Evolutionary conservation across 768 basidiomycete genomes (phyloP).

Genomic region (Dictyophora rubrovolvata): DNA sequence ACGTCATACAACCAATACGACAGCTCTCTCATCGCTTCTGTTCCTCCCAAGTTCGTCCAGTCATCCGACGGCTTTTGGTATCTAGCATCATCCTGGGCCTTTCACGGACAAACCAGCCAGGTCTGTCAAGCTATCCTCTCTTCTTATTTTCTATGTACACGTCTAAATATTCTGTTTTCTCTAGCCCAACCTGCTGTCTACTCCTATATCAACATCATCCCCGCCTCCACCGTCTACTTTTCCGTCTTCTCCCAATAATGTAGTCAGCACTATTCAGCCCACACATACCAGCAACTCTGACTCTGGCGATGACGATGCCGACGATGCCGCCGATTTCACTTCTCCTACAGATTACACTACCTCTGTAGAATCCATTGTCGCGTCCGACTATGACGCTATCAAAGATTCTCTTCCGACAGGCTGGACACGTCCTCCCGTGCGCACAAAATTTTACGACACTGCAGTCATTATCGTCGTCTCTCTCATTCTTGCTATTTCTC

Average conservation of each 20-base stretch:
- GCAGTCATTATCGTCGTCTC: slow-evolving; percentile 39
- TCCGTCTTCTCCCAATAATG: background rate
- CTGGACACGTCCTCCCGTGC: slow-evolving; percentile 8
- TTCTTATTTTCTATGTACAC: background rate
- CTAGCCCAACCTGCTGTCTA: slow-evolving; percentile 4
- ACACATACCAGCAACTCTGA: slow-evolving; percentile 6
- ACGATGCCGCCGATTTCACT: background rate
- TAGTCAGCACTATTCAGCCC: slow-evolving; percentile 1
- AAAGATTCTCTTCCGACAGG: slow-evolving; percentile 14
- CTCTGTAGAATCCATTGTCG: background rate
- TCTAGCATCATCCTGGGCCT: background rate
- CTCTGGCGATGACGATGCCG: background rate
- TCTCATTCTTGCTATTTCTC: slow-evolving; percentile 50
- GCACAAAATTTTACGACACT: slow-evolving; percentile 8
- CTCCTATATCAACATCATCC: slow-evolving; percentile 12
- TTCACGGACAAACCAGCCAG: slow-evolving; percentile 1
- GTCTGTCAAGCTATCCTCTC: background rate
- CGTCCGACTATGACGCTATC: slow-evolving; percentile 3
- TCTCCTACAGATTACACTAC: background rate
- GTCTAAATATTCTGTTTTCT: background rate
- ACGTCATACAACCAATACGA: background rate
- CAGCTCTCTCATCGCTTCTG: background rate
- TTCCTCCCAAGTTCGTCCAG: slow-evolving; percentile 3
- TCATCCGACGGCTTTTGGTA: slow-evolving; percentile 6
- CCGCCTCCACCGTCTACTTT: slow-evolving; percentile 22